Percentiles rank a stretch among this genome's conserved stretches.
These are phyloP conservation scores for Phytophthora europaea DNA, from an alignment of 352 stramenopile genomes.

Conservation along the genomic window DNA sequence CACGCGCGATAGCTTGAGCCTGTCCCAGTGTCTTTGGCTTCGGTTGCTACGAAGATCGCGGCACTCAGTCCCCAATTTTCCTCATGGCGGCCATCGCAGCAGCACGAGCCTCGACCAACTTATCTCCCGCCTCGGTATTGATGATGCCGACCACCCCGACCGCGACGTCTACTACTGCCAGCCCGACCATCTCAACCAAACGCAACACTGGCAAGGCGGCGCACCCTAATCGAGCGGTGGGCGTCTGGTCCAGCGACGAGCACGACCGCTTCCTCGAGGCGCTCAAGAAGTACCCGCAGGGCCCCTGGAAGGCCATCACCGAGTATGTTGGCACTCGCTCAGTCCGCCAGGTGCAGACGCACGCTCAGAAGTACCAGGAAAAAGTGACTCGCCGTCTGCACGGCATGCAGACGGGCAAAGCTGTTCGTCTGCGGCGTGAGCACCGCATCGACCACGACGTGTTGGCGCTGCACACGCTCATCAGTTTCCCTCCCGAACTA, in stretches of 20 bases:
- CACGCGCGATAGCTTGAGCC: neutral
- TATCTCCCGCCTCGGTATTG: conserved; percentile 8
- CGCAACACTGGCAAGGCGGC: conserved; percentile 3
- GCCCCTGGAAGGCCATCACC: conserved; percentile 62
- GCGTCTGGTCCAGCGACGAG: conserved; percentile 67
- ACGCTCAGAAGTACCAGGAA: conserved; percentile 77
- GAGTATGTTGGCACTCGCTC: conserved; percentile 59
- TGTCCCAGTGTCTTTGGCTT: conserved; percentile 35
- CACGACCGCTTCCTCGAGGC: conserved; percentile 68
- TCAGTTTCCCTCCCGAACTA: conserved; percentile 34
- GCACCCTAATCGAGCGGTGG: conserved; percentile 31
- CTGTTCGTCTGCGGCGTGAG: conserved; percentile 55
- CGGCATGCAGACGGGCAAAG: conserved; percentile 68
- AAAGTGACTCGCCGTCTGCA: conserved; percentile 72
- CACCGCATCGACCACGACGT: conserved; percentile 72
- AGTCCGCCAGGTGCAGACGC: conserved; percentile 75
- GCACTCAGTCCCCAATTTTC: conserved; percentile 39
- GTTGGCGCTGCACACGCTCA: conserved; percentile 46
- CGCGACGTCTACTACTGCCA: neutral
- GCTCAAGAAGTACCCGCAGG: conserved; percentile 59
- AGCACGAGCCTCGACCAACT: conserved; percentile 20
- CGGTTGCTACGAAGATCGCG: conserved; percentile 7
- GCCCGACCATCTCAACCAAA: conserved; percentile 12
- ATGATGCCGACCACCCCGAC: conserved; percentile 28
- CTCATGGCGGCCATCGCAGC: conserved; percentile 28